These are phyloP conservation scores for Tetrapisispora namnaoensis DNA, from an alignment of 805 yeast species.

Conservation along the genomic window DNA sequence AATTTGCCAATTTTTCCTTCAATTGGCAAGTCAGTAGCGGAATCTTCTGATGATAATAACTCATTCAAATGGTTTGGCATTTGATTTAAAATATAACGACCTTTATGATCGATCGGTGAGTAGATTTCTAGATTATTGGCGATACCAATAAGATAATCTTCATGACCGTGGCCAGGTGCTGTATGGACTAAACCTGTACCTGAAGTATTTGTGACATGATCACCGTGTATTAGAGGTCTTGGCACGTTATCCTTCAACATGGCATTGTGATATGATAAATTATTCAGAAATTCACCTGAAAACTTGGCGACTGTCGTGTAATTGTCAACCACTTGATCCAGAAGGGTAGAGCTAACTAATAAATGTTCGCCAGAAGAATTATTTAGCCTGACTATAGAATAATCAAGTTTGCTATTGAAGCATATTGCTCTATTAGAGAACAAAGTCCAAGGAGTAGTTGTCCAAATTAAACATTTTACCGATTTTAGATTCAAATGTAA, in stretches of 20 bases:
- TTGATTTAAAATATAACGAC: slow-evolving; percentile 49
- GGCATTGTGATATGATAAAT: slow-evolving; percentile 46
- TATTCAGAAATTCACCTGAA: slow-evolving; percentile 35
- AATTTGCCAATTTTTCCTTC: slow-evolving; percentile 22
- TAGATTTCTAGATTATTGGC: slow-evolving; percentile 45
- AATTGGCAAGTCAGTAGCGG: slow-evolving; percentile 6
- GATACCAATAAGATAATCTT: slow-evolving; percentile 71
- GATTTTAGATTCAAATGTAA: slow-evolving; percentile 4
- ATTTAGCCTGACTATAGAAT: slow-evolving; percentile 38
- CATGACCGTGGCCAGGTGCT: slow-evolving; percentile 97
- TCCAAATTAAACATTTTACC: slow-evolving; percentile 62
- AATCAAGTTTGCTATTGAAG: slow-evolving; percentile 47
- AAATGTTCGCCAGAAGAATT: slow-evolving; percentile 33
- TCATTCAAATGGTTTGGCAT: slow-evolving; percentile 19
- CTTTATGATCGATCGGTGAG: slow-evolving; percentile 74
- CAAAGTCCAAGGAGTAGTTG: slow-evolving; percentile 97
- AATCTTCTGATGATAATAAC: slow-evolving; percentile 3
- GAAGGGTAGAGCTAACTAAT: slow-evolving; percentile 48
- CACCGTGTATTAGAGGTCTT: slow-evolving; percentile 61
- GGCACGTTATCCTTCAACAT: slow-evolving; percentile 28
- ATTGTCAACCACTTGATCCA: slow-evolving; percentile 20
- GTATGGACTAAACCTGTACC: slow-evolving; percentile 97
- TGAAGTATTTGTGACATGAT: slow-evolving; percentile 66
- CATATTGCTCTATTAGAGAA: slow-evolving; percentile 82
- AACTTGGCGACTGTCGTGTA: slow-evolving; percentile 13